Percentiles rank a stretch among this genome's conserved stretches.
phyloP scores from a whole-genome alignment of 306 rosid genomes.

The Clitoria ternatea region DNA sequence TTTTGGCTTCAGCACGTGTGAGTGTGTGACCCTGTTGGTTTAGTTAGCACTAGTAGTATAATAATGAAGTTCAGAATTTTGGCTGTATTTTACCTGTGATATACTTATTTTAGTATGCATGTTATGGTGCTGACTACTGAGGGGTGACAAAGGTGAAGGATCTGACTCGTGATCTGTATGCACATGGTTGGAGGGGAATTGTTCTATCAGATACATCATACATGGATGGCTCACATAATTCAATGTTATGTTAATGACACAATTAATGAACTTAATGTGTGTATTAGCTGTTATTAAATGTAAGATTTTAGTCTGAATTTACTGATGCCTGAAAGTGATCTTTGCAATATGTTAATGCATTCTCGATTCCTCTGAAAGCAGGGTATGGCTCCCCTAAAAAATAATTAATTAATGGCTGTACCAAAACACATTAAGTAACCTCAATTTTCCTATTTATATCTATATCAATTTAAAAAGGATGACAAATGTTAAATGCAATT shows the following conservation, averaged over 20 bases:
- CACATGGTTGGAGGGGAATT: not conserved
- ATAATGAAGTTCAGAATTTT: not conserved
- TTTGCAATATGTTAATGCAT: not conserved
- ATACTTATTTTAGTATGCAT: slow-evolving; percentile 21
- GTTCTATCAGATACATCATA: not conserved
- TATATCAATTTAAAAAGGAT: no score
- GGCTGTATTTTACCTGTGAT: not conserved
- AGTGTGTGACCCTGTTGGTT: not conserved
- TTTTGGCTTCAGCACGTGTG: not conserved
- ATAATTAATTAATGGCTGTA: not conserved
- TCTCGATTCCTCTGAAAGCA: not conserved
- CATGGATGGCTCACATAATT: not conserved
- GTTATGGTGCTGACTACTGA: not conserved
- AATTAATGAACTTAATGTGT: not conserved
- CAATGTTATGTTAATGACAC: not conserved
- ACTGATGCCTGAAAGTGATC: not conserved
- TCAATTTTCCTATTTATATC: no score
- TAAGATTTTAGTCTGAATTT: not conserved
- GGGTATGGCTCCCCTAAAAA: not conserved
- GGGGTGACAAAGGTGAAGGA: not conserved
- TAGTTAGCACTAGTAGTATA: no score
- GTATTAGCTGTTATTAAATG: not conserved
- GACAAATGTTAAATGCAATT: no score
- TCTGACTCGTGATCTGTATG: not conserved
- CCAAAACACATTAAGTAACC: not conserved